Percentiles rank a stretch among this genome's conserved stretches.
These are phyloP conservation scores for Lizonia empirigonia DNA, from an alignment of 2,329 filamentous ascomycete genomes.

Conservation along the genomic window DNA sequence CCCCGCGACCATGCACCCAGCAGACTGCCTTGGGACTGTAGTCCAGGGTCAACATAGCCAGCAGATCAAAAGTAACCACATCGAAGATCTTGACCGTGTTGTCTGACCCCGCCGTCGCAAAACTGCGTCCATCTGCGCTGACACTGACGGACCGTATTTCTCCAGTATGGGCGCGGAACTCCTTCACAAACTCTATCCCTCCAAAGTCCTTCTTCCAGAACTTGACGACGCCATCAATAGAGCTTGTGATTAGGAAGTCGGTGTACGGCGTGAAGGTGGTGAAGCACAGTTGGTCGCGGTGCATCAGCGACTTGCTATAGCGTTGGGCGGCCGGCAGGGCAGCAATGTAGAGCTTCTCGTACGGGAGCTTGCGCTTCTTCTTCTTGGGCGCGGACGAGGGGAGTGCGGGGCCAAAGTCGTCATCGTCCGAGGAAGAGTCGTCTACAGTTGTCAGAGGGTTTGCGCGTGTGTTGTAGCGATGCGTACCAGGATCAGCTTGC, in stretches of 20 bases:
- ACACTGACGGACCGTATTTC: constrained; percentile 84
- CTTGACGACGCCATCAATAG: constrained; percentile 93
- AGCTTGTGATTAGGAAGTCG: constrained; percentile 94
- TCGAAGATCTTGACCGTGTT: constrained; percentile 79
- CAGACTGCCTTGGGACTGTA: constrained; percentile 79
- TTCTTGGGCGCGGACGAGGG: constrained; percentile 82
- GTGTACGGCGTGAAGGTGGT: constrained; percentile 87
- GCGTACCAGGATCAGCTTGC: constrained; percentile 23
- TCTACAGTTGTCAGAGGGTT: constrained; percentile 25
- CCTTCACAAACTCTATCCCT: constrained; percentile 96
- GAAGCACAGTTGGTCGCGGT: constrained; percentile 91
- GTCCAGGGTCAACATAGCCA: constrained; percentile 73
- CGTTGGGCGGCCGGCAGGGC: constrained; percentile 78
- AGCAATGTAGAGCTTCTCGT: constrained; percentile 93
- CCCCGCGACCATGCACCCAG: constrained; percentile 85
- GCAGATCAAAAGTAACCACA: constrained; percentile 74
- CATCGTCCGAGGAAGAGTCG: constrained; percentile 70
- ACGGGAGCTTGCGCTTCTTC: constrained; percentile 86
- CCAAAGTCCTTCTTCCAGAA: constrained; percentile 97
- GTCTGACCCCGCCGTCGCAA: constrained; percentile 84
- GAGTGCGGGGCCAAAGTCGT: constrained; percentile 92
- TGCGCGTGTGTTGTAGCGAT: constrained; percentile 13
- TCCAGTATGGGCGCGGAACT: constrained; percentile 88
- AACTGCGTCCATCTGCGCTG: constrained; percentile 89
- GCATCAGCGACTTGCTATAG: constrained; percentile 97